Evolutionary conservation across 2,329 filamentous ascomycete genomes (phyloP), one percentile per base, ranked within the genome.

Genomic region (Simplicillium sp.): DNA sequence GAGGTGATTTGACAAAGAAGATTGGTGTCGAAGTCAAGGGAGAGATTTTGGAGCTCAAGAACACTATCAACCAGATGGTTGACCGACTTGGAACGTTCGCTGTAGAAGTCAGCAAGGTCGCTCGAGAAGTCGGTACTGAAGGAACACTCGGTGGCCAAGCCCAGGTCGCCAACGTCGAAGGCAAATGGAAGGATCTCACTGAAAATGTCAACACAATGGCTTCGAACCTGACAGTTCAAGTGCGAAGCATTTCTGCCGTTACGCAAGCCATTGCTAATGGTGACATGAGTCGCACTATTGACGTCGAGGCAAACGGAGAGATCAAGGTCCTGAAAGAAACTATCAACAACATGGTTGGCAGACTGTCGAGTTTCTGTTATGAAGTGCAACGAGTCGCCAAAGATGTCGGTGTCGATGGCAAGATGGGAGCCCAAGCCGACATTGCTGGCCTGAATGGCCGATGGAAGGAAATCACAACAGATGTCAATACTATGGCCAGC

Each of bases 21-120:
- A 96, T 98, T 57, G 84, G 87, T 46, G 87, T 94, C 48, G 87
- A 94, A 52, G 92, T 88, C 40, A 81, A 88, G 60, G 90, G 90
- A 55, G 92, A 98, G 66, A 97, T 98, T 52, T 67, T 94, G 39
- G 87, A 94, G 58, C 71, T 98, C 47, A 98, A 98, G 67, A 87
- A 89, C 55, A 98, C 90, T 7, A 97, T 97, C 68, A 97, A 97
- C 63, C 94, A 86, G 57, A 97, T 97, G 90, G 92, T 97, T 59
- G 90, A 97, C 62, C 88, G 94, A 54, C 73, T 97, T 35, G 87
- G 94, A 52, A 90, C 90, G 36, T 97, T 97, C 59, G 90, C 90
- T 43, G 92, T 92, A 51, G 89, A 97, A 61, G 90, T 97, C 58
- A 96, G 90, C 60, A 89, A 92, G 60, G 82, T 97, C 49, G 90